Base-by-base conservation (phyloP, 2,329 filamentous ascomycete species). In the Monilinia vaccinii-corymbosi region DNA sequence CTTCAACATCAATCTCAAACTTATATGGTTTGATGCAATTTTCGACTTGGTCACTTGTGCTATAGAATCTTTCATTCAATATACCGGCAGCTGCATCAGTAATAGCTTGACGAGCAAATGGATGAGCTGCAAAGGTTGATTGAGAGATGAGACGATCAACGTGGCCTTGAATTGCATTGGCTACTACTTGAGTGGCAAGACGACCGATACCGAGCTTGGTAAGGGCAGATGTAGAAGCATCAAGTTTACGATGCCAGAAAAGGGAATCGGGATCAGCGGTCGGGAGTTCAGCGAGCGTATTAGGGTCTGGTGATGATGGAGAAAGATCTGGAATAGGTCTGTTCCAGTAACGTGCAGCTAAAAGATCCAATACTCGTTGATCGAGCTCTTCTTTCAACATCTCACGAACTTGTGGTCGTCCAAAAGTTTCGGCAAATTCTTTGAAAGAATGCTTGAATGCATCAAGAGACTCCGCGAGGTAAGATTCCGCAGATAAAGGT, bases 11-110 rank as follows among this genome's bases (percentile, higher is more conserved):
- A 61, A 99, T 96, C 64, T 97, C 91, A 67, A 93, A 97, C 72
- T 99, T 99, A 78, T 93, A 99, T 0, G 95, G 94, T 74, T 99
- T 99, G 75, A 99, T 95, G 72, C 93, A 99, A 71, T 97, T 97
- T 74, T 99, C 94, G 1, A 99, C 89, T 75, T 97, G 94, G 70
- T 99, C 95, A 64, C 89, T 94, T 1, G 95, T 99, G 74, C 93
- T 94, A 75, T 97, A 97, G 65, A 96, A 96, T 16, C 93, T 82
- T 69, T 99, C 94, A 65, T 94, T 94, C 14, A 99, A 77, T 57
- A 99, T 97, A 31, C 85, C 88, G 0, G 90, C 88, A 1, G 91
- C 91, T 1, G 94, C 92, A 67, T 97, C 91, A 51, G 85, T 88
- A 65, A 99, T 97, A n/a, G 91, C 89, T 73, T 94, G 86, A 40